Conservation (phyloP, 139 green algal species). For the Raphidocelis subcapitata region DNA sequence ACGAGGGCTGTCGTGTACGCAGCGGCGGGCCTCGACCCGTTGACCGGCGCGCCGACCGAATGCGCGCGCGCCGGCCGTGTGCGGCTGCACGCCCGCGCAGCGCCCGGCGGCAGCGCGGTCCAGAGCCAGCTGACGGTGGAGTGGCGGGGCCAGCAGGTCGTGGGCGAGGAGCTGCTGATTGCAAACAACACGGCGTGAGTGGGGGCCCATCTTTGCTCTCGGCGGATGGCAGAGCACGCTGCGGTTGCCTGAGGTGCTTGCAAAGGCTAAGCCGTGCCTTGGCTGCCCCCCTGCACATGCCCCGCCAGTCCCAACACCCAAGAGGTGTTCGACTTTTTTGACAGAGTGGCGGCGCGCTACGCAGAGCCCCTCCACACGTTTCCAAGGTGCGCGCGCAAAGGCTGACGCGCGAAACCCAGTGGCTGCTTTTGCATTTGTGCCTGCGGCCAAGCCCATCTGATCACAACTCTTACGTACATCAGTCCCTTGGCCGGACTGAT, state of each 20-base stretch:
- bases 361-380: conserved; percentile 8
- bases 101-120: neutral
- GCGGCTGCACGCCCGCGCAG: conserved; percentile 1
- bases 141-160: neutral
- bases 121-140: neutral
- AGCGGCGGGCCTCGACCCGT: conserved; percentile 1
- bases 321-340: conserved; percentile 5
- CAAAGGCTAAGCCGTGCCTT: neutral
- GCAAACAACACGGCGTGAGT: too few species aligned
- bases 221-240: neutral
- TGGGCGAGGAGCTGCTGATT: neutral
- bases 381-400: conserved; percentile 3
- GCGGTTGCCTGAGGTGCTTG: neutral
- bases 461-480: neutral
- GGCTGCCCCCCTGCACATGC: too few species aligned
- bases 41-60: neutral
- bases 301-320: too few species aligned
- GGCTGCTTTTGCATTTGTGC: neutral
- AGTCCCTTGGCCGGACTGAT: too few species aligned
- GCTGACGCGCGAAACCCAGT: neutral
- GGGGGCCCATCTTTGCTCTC: neutral
- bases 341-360: neutral
- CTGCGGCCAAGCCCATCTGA: neutral
- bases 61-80: conserved; percentile 17
- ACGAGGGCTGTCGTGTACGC: conserved; percentile 1